Conservation (phyloP, 768 basidiomycete species). For the Russula griseocarnosa region DNA sequence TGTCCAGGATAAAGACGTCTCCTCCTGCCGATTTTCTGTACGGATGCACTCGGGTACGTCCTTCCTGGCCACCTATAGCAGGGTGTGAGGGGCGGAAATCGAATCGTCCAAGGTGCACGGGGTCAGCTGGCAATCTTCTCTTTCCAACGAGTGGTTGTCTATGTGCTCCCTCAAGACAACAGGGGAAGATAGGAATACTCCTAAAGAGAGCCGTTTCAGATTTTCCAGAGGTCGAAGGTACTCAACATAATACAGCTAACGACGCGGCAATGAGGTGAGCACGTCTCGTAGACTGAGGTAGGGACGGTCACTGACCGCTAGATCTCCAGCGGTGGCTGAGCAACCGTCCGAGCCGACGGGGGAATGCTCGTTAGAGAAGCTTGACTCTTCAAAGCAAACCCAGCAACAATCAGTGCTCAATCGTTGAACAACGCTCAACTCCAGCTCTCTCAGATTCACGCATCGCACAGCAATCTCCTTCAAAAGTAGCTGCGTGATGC, state of each 20-base stretch:
- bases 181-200: slow-evolving; percentile 59
- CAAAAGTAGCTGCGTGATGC: slow-evolving; percentile 51
- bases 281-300: not conserved
- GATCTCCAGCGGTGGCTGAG: slow-evolving; percentile 39
- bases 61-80: slow-evolving; percentile 1
- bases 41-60: slow-evolving; percentile 7
- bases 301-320: slow-evolving; percentile 47
- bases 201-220: slow-evolving; percentile 52
- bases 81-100: slow-evolving; percentile 27
- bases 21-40: slow-evolving; percentile 22
- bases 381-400: slow-evolving; percentile 60
- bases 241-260: slow-evolving; percentile 43
- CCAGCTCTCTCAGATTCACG: slow-evolving; percentile 45
- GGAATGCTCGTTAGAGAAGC: slow-evolving; percentile 53
- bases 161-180: slow-evolving; percentile 47
- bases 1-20: not conserved
- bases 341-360: slow-evolving; percentile 49
- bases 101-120: slow-evolving; percentile 15
- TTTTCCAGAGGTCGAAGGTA: slow-evolving; percentile 46
- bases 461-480: slow-evolving; percentile 45
- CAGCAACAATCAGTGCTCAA: slow-evolving; percentile 58
- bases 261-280: slow-evolving; percentile 4
- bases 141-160: slow-evolving; percentile 35
- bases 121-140: slow-evolving; percentile 4
- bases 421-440: slow-evolving; percentile 57